Percentiles rank a stretch among this genome's conserved stretches.
phyloP scores from a whole-genome alignment of 2,329 filamentous ascomycete species.

The Mollisia scopiformis region DNA sequence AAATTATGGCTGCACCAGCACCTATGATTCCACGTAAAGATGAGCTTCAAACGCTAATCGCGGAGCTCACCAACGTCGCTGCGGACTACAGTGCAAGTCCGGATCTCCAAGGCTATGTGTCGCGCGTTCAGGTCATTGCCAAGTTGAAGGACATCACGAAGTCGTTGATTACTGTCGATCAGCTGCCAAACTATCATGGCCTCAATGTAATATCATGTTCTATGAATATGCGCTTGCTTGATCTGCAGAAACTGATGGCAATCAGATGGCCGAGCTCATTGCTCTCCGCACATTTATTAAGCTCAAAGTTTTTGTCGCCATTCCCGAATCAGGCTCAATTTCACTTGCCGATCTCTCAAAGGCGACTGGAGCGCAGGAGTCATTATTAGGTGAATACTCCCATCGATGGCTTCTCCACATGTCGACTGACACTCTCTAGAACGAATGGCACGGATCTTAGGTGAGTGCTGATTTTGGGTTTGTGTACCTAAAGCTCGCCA shows the following conservation, averaged over 20 bases:
- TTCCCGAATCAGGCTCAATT: no score
- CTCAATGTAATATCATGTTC: constrained; percentile 27
- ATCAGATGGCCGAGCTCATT: background rate
- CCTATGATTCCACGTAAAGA: no score
- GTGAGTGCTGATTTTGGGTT: background rate
- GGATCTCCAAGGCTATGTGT: background rate
- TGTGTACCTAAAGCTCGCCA: background rate
- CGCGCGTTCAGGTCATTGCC: constrained; percentile 32
- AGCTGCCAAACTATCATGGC: constrained; percentile 39
- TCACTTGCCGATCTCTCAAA: no score
- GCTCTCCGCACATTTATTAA: no score
- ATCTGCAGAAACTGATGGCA: no score
- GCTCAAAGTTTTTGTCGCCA: no score
- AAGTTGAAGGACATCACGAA: constrained; percentile 34
- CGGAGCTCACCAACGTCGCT: background rate
- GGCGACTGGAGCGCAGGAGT: no score
- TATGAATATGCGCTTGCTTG: background rate
- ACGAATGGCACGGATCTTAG: background rate
- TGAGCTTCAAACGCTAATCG: background rate
- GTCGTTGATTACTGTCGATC: constrained; percentile 33
- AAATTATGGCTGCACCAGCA: no score
- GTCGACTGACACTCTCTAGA: background rate
- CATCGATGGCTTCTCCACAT: no score
- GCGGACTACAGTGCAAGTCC: background rate
- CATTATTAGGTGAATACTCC: no score